Conservation (phyloP, 208 protist genomes). For the Tritrichomonas foetus region DNA sequence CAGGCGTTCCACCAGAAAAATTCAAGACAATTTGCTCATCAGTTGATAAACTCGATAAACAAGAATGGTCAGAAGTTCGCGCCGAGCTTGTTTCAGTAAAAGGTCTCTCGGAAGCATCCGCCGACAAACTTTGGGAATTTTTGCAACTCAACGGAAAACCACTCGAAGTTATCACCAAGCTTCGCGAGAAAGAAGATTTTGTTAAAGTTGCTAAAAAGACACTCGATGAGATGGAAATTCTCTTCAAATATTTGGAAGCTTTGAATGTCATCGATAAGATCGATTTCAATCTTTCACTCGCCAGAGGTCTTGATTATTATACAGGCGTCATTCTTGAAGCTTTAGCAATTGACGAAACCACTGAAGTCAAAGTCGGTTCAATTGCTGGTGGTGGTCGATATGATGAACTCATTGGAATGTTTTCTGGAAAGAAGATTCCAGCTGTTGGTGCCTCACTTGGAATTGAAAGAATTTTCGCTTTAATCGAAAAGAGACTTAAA, state of each 20-base stretch:
- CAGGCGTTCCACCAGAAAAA: constrained; percentile 65
- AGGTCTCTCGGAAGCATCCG: constrained; percentile 55
- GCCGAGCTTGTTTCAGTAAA: constrained; percentile 69
- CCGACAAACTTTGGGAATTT: constrained; percentile 59
- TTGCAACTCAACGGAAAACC: constrained; percentile 55
- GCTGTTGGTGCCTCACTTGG: constrained; percentile 73
- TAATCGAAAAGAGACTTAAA: constrained; percentile 55
- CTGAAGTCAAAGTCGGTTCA: constrained; percentile 57
- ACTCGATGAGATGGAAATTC: constrained; percentile 57
- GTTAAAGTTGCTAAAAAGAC: constrained; percentile 24
- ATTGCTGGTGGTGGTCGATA: constrained; percentile 75
- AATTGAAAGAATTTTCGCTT: constrained; percentile 72
- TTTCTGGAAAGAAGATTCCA: constrained; percentile 63
- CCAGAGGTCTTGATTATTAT: constrained; percentile 78
- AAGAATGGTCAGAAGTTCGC: constrained; percentile 63
- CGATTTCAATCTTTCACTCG: constrained; percentile 43
- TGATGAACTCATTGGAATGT: constrained; percentile 71
- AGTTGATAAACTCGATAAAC: constrained; percentile 78
- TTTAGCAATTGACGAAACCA: constrained; percentile 51
- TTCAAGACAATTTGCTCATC: constrained; percentile 67
- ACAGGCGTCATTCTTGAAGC: constrained; percentile 77
- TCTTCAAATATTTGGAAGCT: constrained; percentile 55
- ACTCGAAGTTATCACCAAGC: constrained; percentile 21
- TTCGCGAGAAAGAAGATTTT: constrained; percentile 23
- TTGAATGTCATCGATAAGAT: constrained; percentile 50